Base-by-base conservation (phyloP, 1,284 basidiomycete species). In the Microbotryum lychnidis-dioicae region DNA sequence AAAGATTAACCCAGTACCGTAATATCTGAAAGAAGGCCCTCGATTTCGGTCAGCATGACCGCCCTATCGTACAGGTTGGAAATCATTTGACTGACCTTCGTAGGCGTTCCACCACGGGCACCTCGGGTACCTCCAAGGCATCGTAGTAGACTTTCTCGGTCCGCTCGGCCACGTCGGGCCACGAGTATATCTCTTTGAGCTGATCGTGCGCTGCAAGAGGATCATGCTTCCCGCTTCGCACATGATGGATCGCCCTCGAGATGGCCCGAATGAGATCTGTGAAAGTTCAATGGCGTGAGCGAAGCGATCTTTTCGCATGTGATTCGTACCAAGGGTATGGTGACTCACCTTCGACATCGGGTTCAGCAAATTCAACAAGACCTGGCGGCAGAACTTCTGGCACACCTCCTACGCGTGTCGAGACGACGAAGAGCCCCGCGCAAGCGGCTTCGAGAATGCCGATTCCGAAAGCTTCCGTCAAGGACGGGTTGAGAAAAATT, bases 401-500 rank as follows among this genome's bases (percentile, higher is more conserved):
- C 0, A 97, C 87, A 2, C 96, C 94, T 0, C 96, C 94, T 0
- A 99, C 94, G 42, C 85, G 82, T 0, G 94, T 98, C 20, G 87
- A 87, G 44, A 98, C 96, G 46, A 97, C 88, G 72, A 96, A 94
- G 10, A 98, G 79, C 0, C 96, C 96, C 0, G 90, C 84, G 68
- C 88, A 93, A 0, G 96, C 96, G 0, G 96, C 96, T 79, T 99
- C 96, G 54, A 98, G 82, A 68, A 96, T 91, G 9, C 88, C 87
- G 66, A 94, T 98, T 0, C 96, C 94, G 71, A 99, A 99, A 0
- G 96, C 84, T 75, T 99, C 94, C 0, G 94, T 99, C 23, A 99
- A 80, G 0, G 90, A 93, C 0, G 94, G 94, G 74, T 94, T 96
- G 77, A 98, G 81, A 76, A 90, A 97, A 66, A 99, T 93, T 10